Conservation (phyloP, 441 rosid genomes). For the Biscutella laevigata region DNA sequence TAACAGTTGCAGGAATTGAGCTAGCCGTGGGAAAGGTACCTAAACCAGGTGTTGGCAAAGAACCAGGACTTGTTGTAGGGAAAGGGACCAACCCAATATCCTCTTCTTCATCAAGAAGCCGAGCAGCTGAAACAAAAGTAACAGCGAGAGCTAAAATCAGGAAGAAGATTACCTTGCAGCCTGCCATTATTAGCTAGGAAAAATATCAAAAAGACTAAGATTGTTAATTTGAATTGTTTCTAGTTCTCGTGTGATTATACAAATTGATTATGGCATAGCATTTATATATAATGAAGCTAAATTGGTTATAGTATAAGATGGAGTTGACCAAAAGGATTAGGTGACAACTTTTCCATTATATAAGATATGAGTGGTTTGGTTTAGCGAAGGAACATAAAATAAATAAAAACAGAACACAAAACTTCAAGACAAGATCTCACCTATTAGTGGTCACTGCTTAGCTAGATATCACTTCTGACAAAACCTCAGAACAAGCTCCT, state of each 20-base stretch:
- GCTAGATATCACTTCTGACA: slow-evolving; percentile 32
- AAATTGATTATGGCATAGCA: slow-evolving; percentile 1
- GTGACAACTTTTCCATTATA: slow-evolving; percentile 17
- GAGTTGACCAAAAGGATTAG: slow-evolving; percentile 42
- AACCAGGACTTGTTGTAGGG: slow-evolving; percentile 20
- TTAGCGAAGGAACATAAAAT: slow-evolving; percentile 7
- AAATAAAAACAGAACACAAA: not conserved
- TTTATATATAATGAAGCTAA: slow-evolving; percentile 15
- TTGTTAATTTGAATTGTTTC: slow-evolving; percentile 2
- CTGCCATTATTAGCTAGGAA: slow-evolving; percentile 34
- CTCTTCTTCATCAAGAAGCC: slow-evolving; percentile 42
- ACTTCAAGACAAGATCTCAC: too few relatives aligned
- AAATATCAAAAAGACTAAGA: not conserved
- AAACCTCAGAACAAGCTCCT: slow-evolving; percentile 24
- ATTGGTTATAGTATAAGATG: slow-evolving; percentile 15
- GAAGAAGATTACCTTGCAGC: slow-evolving; percentile 23
- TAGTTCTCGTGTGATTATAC: slow-evolving; percentile 16
- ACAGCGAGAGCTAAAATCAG: slow-evolving; percentile 34
- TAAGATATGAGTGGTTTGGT: slow-evolving; percentile 21
- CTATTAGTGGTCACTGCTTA: slow-evolving; percentile 7
- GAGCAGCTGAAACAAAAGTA: slow-evolving; percentile 33
- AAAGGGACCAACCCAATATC: slow-evolving; percentile 25
- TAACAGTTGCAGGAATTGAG: slow-evolving; percentile 15
- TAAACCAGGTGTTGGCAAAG: slow-evolving; percentile 12
- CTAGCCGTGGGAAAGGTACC: slow-evolving; percentile 15